phyloP scores from a whole-genome alignment of 495 filamentous ascomycete species.

The Xylaria palmicola region DNA sequence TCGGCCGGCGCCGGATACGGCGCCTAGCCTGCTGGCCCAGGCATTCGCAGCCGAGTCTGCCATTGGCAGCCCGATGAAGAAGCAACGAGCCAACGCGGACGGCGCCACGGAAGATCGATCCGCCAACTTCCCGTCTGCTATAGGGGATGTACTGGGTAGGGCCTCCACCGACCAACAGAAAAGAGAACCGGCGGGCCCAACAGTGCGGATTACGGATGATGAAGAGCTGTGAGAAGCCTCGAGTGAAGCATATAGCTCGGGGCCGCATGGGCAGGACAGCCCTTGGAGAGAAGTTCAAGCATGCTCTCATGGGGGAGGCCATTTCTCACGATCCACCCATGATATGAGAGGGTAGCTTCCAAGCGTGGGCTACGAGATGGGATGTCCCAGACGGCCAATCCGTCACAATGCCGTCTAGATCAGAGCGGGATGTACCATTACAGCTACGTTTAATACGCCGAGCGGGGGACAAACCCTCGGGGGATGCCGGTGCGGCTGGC shows the following conservation, averaged over 20 bases:
- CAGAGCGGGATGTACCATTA: neutral
- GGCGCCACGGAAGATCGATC: slow-evolving; percentile 54
- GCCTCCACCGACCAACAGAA: slow-evolving; percentile 41
- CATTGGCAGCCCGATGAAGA: slow-evolving; percentile 81
- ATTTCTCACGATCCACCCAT: neutral
- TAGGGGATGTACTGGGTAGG: slow-evolving; percentile 48
- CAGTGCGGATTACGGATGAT: slow-evolving; percentile 20
- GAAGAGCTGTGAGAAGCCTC: slow-evolving; percentile 37
- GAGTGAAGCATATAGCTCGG: neutral
- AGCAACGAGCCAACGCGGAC: slow-evolving; percentile 70
- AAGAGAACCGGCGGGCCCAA: slow-evolving; percentile 24
- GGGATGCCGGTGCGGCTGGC: no score
- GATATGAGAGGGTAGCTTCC: neutral
- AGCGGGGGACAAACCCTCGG: no score
- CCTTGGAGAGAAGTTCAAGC: neutral
- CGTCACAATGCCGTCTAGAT: neutral
- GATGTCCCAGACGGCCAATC: neutral
- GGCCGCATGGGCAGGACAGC: neutral
- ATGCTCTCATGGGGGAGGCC: neutral
- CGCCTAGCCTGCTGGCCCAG: slow-evolving; percentile 45
- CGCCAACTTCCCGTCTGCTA: slow-evolving; percentile 40
- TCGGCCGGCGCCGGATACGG: slow-evolving; percentile 27
- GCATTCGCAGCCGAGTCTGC: slow-evolving; percentile 50
- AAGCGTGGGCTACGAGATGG: neutral
- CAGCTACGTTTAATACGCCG: no score